These are phyloP conservation scores for Neoascochyta sp. DNA, from an alignment of 2,329 filamentous ascomycete species.

Conservation along the genomic window DNA sequence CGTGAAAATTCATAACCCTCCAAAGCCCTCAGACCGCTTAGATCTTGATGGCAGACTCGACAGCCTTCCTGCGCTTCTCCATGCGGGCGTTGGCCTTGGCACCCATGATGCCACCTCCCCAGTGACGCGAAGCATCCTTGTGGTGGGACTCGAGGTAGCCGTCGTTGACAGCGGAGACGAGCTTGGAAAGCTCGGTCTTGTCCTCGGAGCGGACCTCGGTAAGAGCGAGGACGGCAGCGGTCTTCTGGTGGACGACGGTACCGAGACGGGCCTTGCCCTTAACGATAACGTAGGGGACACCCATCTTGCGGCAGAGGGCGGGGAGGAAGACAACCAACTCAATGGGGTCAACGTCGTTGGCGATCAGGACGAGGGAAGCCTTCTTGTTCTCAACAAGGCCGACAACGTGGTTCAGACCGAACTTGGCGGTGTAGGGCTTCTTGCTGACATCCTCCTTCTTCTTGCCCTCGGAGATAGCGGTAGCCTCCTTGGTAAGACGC, in stretches of 20 bases:
- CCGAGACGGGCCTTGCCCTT: conserved; percentile 99
- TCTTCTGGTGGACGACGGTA: conserved; percentile 99
- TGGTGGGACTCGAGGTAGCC: conserved; percentile 88
- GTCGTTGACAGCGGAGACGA: conserved; percentile 94
- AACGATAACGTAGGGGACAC: conserved; percentile 93
- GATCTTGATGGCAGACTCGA: conserved; percentile 96
- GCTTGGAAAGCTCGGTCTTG: conserved; percentile 97
- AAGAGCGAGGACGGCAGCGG: conserved; percentile 88
- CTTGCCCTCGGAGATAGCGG: conserved; percentile 96
- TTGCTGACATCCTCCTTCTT: conserved; percentile 99
- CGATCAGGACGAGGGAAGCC: conserved; percentile 94
- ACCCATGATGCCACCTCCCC: conserved; percentile 99
- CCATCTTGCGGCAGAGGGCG: conserved; percentile 99
- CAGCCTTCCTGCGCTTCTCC: conserved; percentile 90
- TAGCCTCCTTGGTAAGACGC: conserved; percentile 96
- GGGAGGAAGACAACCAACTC: conserved; percentile 99
- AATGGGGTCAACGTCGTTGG: conserved; percentile 99
- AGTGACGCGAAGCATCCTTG: conserved; percentile 85
- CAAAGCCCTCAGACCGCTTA: conserved; percentile 51
- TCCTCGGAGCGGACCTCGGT: conserved; percentile 98
- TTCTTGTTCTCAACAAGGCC: conserved; percentile 79
- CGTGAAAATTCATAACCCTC: conserved; percentile 31
- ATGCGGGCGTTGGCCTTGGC: conserved; percentile 77
- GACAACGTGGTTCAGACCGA: conserved; percentile 95
- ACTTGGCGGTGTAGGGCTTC: conserved; percentile 99